These are phyloP conservation scores for Diaporthe sp. DNA, from an alignment of 2,329 filamentous ascomycete species.

Conservation along the genomic window DNA sequence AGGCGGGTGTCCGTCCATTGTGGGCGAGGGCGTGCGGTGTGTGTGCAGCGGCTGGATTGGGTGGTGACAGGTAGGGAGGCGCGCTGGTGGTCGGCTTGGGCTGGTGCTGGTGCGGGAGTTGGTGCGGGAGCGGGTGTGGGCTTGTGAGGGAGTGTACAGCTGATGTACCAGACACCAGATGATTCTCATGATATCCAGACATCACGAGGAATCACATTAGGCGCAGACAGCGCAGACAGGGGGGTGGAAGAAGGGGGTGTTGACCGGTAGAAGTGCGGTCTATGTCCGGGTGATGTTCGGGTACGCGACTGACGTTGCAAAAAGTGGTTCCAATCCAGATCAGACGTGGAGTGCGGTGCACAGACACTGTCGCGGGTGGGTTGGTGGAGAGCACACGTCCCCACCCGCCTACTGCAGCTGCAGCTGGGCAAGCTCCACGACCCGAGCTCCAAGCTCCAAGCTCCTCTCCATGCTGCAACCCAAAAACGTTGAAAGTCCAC, in stretches of 20 bases:
- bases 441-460: neutral
- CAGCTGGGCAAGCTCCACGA: neutral
- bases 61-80: constrained; percentile 30
- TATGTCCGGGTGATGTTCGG: constrained; percentile 40
- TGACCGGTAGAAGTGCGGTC: constrained; percentile 40
- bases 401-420: neutral
- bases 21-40: constrained; percentile 12
- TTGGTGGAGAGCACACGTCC: neutral
- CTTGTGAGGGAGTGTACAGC: constrained; percentile 26
- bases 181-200: constrained; percentile 37
- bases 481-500: too few relatives aligned
- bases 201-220: constrained; percentile 35
- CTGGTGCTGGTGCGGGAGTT: constrained; percentile 5
- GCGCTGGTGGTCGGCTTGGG: constrained; percentile 1
- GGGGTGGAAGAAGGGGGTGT: constrained; percentile 17
- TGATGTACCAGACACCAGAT: constrained; percentile 34
- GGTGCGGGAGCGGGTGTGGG: neutral
- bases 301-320: constrained; percentile 28
- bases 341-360: neutral
- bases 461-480: neutral
- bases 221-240: constrained; percentile 15
- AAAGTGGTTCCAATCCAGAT: constrained; percentile 23
- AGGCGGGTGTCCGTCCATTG: constrained; percentile 16
- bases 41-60: constrained; percentile 22
- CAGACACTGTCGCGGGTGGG: neutral